Conservation (phyloP, 495 filamentous ascomycete species). For the Darksidea phi region DNA sequence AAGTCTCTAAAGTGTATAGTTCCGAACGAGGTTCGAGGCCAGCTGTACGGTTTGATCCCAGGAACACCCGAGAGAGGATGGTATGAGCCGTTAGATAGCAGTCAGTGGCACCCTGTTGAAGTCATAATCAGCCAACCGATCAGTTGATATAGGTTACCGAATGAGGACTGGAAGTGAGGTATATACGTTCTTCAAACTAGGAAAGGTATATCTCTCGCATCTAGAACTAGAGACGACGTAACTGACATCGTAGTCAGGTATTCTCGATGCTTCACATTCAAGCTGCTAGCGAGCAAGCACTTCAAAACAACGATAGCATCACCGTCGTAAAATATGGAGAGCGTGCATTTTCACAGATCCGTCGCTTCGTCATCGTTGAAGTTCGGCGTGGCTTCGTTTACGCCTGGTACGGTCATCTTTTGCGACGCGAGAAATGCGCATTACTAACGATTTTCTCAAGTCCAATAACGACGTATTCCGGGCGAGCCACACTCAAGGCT, state of each 20-base stretch:
- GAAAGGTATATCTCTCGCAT: not conserved
- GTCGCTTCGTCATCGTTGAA: conserved; percentile 30
- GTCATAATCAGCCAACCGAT: not conserved
- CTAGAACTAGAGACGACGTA: not conserved
- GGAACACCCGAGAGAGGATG: not conserved
- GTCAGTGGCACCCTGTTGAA: not conserved
- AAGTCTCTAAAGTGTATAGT: too few relatives aligned
- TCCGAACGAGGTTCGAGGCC: too few relatives aligned
- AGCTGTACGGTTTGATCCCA: not conserved
- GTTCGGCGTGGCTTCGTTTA: conserved; percentile 7
- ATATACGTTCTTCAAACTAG: not conserved
- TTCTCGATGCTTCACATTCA: conserved; percentile 23
- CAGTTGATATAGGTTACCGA: not conserved
- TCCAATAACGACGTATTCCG: not conserved
- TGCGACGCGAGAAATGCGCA: not conserved
- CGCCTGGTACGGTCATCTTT: conserved; percentile 32
- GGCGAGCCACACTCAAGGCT: not conserved
- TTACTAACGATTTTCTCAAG: conserved; percentile 6
- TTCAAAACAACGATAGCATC: conserved; percentile 9
- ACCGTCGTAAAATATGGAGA: conserved; percentile 12
- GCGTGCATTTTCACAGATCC: conserved; percentile 14
- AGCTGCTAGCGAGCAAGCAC: conserved; percentile 5
- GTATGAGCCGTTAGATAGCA: not conserved
- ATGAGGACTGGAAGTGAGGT: not conserved
- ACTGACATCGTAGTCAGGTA: conserved; percentile 6